A percentile compares a stretch with the other conserved stretches of the same genome.
Evolutionary conservation across 495 filamentous ascomycete species (phyloP).

Genomic region (Lentithecium fluviatile): DNA sequence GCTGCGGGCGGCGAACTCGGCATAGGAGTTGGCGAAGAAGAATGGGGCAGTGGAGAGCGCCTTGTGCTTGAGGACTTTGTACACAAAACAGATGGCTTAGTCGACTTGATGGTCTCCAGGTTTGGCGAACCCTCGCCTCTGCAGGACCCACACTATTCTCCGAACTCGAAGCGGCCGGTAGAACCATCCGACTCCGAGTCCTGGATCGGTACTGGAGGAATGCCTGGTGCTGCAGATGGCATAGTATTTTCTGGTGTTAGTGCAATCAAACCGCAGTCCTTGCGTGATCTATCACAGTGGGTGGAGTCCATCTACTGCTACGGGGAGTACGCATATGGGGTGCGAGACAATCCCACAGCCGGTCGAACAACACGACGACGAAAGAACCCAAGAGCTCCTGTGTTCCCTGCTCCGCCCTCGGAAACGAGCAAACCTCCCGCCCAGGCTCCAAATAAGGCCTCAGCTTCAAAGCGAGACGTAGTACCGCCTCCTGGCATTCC

Average conservation of each 20-base stretch:
- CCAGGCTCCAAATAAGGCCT: not conserved
- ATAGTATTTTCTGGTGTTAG: slow-evolving; percentile 79
- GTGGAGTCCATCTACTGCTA: slow-evolving; percentile 77
- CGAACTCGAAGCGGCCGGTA: slow-evolving; percentile 2
- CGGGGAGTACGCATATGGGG: slow-evolving; percentile 77
- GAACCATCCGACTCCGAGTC: slow-evolving; percentile 34
- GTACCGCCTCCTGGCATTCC: slow-evolving; percentile 33
- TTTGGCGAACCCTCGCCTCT: slow-evolving; percentile 61
- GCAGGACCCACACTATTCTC: slow-evolving; percentile 15
- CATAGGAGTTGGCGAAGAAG: slow-evolving; percentile 89
- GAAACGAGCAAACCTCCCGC: not conserved
- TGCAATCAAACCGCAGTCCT: slow-evolving; percentile 60
- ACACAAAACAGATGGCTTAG: slow-evolving; percentile 60
- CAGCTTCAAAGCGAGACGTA: not conserved
- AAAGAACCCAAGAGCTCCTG: slow-evolving; percentile 14
- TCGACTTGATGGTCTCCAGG: slow-evolving; percentile 82
- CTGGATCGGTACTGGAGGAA: slow-evolving; percentile 67
- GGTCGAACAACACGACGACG: slow-evolving; percentile 41
- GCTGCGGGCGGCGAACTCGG: slow-evolving; percentile 89
- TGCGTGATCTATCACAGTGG: slow-evolving; percentile 72
- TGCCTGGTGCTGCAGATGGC: slow-evolving; percentile 71
- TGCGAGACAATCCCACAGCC: slow-evolving; percentile 68
- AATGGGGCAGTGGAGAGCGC: slow-evolving; percentile 85
- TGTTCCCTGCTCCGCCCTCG: slow-evolving; percentile 1
- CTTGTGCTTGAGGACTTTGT: slow-evolving; percentile 87